Percentiles rank a stretch among this genome's conserved stretches.
phyloP scores from a whole-genome alignment of 2,329 filamentous ascomycete species.

The Cladophialophora carrionii region DNA sequence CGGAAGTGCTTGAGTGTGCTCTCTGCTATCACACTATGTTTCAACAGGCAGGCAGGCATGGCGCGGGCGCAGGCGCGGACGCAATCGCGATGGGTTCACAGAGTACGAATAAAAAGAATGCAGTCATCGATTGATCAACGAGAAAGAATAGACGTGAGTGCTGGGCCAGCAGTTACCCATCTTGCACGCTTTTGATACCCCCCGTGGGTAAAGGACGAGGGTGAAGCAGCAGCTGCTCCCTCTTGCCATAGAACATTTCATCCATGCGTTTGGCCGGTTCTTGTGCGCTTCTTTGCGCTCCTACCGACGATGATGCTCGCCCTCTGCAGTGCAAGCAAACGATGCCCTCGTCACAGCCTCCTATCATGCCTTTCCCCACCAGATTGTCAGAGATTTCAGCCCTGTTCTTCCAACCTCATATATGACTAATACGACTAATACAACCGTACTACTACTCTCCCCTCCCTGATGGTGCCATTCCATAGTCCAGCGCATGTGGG shows the following conservation, averaged over 20 bases:
- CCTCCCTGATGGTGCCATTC: no score
- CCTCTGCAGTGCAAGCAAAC: background rate
- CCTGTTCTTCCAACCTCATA: no score
- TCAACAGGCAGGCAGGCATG: conserved; percentile 6
- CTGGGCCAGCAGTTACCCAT: background rate
- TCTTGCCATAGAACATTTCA: background rate
- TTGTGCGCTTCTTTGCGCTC: background rate
- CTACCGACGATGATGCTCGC: background rate
- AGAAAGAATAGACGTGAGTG: background rate
- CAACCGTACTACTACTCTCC: no score
- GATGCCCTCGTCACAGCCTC: no score
- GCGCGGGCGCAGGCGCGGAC: conserved; percentile 5
- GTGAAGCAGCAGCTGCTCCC: conserved; percentile 9
- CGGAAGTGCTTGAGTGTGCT: conserved; percentile 39
- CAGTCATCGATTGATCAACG: conserved; percentile 2
- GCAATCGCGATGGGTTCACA: conserved; percentile 3
- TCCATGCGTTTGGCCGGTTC: background rate
- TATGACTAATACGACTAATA: no score
- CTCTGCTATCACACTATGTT: conserved; percentile 2
- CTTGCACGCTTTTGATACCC: background rate
- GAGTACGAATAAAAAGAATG: conserved; percentile 8
- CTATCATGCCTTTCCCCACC: background rate
- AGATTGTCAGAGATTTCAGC: background rate
- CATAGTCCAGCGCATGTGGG: no score
- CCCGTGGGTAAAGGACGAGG: background rate